Evolutionary conservation across 23 red algal species (phyloP).

Genomic region (Pyropia haitanensis): DNA sequence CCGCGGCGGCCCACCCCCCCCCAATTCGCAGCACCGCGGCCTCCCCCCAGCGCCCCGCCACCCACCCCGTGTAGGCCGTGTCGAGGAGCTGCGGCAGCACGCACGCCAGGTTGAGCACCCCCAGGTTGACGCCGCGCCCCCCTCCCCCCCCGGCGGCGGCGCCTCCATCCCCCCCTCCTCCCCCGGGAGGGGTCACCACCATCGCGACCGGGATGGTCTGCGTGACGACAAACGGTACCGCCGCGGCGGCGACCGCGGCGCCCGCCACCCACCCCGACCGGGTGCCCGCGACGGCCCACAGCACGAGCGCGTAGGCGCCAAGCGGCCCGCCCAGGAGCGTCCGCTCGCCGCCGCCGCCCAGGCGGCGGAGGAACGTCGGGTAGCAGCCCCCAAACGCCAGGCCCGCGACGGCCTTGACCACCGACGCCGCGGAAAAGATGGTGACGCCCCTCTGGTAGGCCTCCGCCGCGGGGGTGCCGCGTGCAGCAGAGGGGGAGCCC

Average conservation of each 20-base stretch:
- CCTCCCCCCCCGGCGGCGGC: neutral
- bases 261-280: slow-evolving; percentile 30
- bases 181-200: neutral
- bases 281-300: slow-evolving; percentile 36
- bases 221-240: slow-evolving; percentile 51
- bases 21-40: slow-evolving; percentile 42
- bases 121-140: slow-evolving; percentile 34
- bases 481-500: slow-evolving; percentile 39
- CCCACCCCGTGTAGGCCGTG: slow-evolving; percentile 48
- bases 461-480: slow-evolving; percentile 3
- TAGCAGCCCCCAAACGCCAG: slow-evolving; percentile 37
- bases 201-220: slow-evolving; percentile 64
- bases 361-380: slow-evolving; percentile 22
- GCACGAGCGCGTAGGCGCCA: slow-evolving; percentile 24
- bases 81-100: slow-evolving; percentile 55
- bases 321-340: slow-evolving; percentile 41
- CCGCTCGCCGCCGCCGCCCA: slow-evolving; percentile 43
- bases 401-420: slow-evolving; percentile 28
- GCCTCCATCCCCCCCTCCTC: neutral
- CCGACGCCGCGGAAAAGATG: slow-evolving; percentile 47
- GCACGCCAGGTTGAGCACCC: slow-evolving; percentile 46
- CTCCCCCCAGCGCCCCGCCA: slow-evolving; percentile 32
- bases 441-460: slow-evolving; percentile 42
- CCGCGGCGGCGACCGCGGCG: slow-evolving; percentile 30
- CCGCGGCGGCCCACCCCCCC: slow-evolving; percentile 37